Evolutionary conservation across 164 flowering plant genomes (phyloP).

Genomic region (Santalum album): DNA sequence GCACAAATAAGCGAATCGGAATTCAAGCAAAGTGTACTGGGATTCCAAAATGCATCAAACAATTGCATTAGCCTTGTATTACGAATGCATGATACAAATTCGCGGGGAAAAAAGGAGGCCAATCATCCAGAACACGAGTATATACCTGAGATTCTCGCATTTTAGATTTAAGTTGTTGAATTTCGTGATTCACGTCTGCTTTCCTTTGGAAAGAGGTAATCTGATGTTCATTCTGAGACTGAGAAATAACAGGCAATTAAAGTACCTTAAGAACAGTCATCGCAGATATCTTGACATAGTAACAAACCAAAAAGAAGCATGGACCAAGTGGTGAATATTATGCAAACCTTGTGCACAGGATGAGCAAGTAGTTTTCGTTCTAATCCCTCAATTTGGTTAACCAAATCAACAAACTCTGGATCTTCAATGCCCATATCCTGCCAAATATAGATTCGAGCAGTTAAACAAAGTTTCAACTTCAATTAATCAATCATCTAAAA

Average conservation of each 20-base stretch:
- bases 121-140: no score
- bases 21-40: no score
- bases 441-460: conserved; percentile 6
- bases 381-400: conserved; percentile 76
- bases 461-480: neutral
- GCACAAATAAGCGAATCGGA: no score
- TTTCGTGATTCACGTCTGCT: conserved; percentile 94
- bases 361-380: conserved; percentile 67
- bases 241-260: conserved; percentile 9
- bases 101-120: no score
- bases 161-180: conserved; percentile 85
- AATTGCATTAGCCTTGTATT: neutral
- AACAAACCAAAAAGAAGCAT: neutral
- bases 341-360: conserved; percentile 73
- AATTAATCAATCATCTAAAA: neutral
- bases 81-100: neutral
- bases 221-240: conserved; percentile 78
- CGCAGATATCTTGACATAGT: neutral
- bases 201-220: conserved; percentile 67
- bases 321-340: neutral
- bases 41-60: no score
- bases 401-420: conserved; percentile 73
- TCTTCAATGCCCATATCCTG: conserved; percentile 97
- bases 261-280: no score
- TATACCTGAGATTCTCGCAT: conserved; percentile 98